Conservation (phyloP, 2,329 filamentous ascomycete genomes). For the Scytalidium lignicola region DNA sequence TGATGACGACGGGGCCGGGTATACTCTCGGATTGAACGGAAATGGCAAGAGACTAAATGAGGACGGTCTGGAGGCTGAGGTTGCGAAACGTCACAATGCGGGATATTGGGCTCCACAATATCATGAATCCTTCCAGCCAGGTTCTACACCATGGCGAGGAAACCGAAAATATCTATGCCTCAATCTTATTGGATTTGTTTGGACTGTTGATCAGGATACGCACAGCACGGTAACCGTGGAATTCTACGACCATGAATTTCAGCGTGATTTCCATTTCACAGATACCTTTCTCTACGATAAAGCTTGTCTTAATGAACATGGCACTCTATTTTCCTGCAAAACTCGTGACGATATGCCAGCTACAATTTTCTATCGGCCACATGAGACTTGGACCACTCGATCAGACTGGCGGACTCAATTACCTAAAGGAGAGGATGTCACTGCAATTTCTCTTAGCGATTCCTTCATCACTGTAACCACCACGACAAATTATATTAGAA, state of each 20-base stretch:
- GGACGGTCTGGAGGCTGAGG: slow-evolving; percentile 26
- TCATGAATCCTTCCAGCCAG: slow-evolving; percentile 86
- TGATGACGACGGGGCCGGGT: slow-evolving; percentile 93
- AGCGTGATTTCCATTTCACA: slow-evolving; percentile 95
- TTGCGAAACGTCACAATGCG: slow-evolving; percentile 35
- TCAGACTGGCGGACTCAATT: slow-evolving; percentile 85
- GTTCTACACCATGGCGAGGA: slow-evolving; percentile 92
- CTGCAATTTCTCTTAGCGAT: slow-evolving; percentile 84
- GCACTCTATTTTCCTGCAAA: slow-evolving; percentile 79
- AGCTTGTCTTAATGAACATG: slow-evolving; percentile 82
- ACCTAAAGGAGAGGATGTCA: slow-evolving; percentile 81
- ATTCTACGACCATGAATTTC: slow-evolving; percentile 90
- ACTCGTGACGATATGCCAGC: slow-evolving; percentile 62
- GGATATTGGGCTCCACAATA: slow-evolving; percentile 50
- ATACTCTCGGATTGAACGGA: slow-evolving; percentile 54
- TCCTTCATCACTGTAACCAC: slow-evolving; percentile 90
- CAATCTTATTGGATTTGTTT: slow-evolving; percentile 90
- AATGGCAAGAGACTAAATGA: slow-evolving; percentile 61
- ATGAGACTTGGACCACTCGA: slow-evolving; percentile 92
- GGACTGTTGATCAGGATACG: slow-evolving; percentile 93
- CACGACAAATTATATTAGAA: slow-evolving; percentile 77
- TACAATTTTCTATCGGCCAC: slow-evolving; percentile 90
- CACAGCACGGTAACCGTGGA: slow-evolving; percentile 94
- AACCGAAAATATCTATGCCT: slow-evolving; percentile 90
- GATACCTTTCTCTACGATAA: slow-evolving; percentile 96